Evolutionary conservation across 108 stramenopile species (phyloP), one percentile per base, ranked within the genome.

Genomic region (Nannochloropsis salina): DNA sequence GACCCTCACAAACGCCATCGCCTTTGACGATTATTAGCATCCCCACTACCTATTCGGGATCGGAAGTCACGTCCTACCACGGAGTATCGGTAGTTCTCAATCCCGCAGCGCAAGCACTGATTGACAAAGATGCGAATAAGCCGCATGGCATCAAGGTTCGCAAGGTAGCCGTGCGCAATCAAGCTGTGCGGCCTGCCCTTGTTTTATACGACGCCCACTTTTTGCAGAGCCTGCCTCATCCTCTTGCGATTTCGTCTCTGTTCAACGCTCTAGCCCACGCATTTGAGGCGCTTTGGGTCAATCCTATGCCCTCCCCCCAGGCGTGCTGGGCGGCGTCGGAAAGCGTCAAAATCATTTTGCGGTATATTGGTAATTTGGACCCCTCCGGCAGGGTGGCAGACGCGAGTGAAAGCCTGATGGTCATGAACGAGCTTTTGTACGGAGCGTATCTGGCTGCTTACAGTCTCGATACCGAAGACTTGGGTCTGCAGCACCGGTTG

Each of bases 131-230:
- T 31, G 31, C 31, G 31, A n/a, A n/a, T n/a, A 74, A 6, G 61
- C 61, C 61, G 20, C 61, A 74, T 3, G 31, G 31, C 31, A 31
- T 31, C 31, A 31, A 31, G 31, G 31, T 1, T 31, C 31, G 31
- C 31, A 74, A 74, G 61, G 15, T 74, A 15, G 61, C 61, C 61
- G 8, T 74, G 20, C 61, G 61, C 61, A 74, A 74, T n/a, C 6
- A n/a, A n/a, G 61, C n/a, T 15, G 61, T 6, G 20, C 61, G 61
- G 20, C 61, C 61, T 74, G 2, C n/a, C 61, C 61, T 74, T n/a
- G 61, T 74, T n/a, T 74, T 74, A n/a, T 74, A 74, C n/a, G 61
- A 74, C 61, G 61, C 61, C 61, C 61, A 74, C 20, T n/a, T 74
- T n/a, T n/a, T 74, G 6, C 61, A 6, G n/a, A n/a, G 61, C 20